Evolutionary conservation across 2,329 filamentous ascomycete genomes (phyloP).

Genomic region (Mollisiaceae sp.): DNA sequence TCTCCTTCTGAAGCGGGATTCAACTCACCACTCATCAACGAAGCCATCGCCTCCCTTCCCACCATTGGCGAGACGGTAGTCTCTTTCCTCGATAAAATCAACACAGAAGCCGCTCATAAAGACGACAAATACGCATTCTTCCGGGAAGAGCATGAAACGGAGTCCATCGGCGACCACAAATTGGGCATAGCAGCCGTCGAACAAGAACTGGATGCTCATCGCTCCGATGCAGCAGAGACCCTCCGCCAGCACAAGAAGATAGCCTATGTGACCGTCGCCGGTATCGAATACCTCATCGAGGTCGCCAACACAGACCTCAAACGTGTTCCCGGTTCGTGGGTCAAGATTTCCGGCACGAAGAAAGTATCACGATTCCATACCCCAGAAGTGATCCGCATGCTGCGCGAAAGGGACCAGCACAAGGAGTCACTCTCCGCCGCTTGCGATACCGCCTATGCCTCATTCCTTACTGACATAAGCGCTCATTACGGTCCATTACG

Average conservation of each 20-base stretch:
- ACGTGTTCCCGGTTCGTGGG: constrained; percentile 90
- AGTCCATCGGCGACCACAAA: constrained; percentile 87
- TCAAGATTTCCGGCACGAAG: constrained; percentile 94
- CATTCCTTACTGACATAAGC: constrained; percentile 74
- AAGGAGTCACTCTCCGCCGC: constrained; percentile 91
- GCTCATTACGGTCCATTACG: constrained; percentile 88
- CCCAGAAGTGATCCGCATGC: constrained; percentile 81
- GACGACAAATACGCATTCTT: constrained; percentile 98
- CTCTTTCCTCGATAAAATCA: constrained; percentile 82
- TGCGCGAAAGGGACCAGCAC: constrained; percentile 90
- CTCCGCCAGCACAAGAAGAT: constrained; percentile 65
- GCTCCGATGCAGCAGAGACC: constrained; percentile 70
- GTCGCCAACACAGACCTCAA: constrained; percentile 83
- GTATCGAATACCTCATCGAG: constrained; percentile 95
- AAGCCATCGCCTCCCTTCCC: constrained; percentile 77
- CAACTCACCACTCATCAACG: constrained; percentile 68
- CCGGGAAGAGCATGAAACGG: constrained; percentile 82
- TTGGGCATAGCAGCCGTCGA: constrained; percentile 91
- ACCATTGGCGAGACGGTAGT: constrained; percentile 75
- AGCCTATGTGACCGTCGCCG: constrained; percentile 81
- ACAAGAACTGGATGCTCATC: constrained; percentile 82
- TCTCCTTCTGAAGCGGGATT: constrained; percentile 73
- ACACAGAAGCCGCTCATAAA: constrained; percentile 77
- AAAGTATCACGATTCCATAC: constrained; percentile 92
- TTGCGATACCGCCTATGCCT: constrained; percentile 81